phyloP scores from a whole-genome alignment of 345 rosid species.

The Luvunga scandens region DNA sequence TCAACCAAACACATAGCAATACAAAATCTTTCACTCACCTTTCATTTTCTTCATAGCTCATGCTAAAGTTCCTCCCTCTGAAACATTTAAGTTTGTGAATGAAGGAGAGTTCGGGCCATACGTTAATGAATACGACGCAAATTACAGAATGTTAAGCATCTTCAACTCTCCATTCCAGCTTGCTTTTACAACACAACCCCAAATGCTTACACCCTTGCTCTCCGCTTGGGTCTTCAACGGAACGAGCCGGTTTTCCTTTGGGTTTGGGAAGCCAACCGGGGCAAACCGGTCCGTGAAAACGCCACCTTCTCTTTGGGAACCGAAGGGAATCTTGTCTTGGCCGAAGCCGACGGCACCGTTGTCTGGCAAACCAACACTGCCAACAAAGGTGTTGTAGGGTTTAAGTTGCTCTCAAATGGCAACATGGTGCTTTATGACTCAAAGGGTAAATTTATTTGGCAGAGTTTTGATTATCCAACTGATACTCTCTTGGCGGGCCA shows the following conservation, averaged over 20 bases:
- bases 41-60: conserved; percentile 11
- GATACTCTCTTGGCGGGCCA: conserved; percentile 52
- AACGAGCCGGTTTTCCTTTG: conserved; percentile 23
- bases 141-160: conserved; percentile 25
- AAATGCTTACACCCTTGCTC: conserved; percentile 51
- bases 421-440: conserved; percentile 53
- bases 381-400: conserved; percentile 52
- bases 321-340: conserved; percentile 54
- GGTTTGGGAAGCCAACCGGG: conserved; percentile 73
- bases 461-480: conserved; percentile 54
- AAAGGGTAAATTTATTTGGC: conserved; percentile 43
- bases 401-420: conserved; percentile 49
- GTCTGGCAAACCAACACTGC: conserved; percentile 67
- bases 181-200: conserved; percentile 63
- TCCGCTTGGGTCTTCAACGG: conserved; percentile 35
- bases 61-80: conserved; percentile 39
- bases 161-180: conserved; percentile 41
- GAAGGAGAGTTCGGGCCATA: conserved; percentile 36
- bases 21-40: no score
- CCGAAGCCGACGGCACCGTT: conserved; percentile 49
- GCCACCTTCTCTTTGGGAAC: conserved; percentile 44
- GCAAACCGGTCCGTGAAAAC: conserved; percentile 56
- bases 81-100: conserved; percentile 30
- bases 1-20: no score
- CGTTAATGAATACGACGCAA: conserved; percentile 31